These are phyloP conservation scores for Sechiopsis laciniata DNA, from an alignment of 306 rosid genomes.

Conservation along the genomic window DNA sequence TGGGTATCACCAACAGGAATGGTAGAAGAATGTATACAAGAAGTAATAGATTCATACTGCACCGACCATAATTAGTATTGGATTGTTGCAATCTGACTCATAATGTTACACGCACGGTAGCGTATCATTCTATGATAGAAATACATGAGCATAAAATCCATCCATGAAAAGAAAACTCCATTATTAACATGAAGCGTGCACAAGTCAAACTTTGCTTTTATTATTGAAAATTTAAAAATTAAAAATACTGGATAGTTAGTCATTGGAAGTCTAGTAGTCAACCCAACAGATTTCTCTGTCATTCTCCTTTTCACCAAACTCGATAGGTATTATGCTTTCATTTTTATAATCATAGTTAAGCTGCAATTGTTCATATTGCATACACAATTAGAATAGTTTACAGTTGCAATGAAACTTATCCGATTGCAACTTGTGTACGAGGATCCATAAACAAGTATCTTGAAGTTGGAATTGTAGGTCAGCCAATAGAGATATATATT, in stretches of 20 bases:
- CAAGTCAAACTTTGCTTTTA: not conserved
- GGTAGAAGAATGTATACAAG: not conserved
- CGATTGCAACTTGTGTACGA: not conserved
- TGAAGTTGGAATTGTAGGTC: slow-evolving; percentile 9
- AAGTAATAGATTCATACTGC: not conserved
- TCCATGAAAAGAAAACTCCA: slow-evolving; percentile 8
- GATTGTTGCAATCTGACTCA: too few species aligned
- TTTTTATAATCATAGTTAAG: not conserved
- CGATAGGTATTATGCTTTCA: slow-evolving; percentile 3
- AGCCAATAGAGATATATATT: not conserved
- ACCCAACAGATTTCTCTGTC: not conserved
- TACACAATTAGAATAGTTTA: not conserved
- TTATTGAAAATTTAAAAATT: too few species aligned
- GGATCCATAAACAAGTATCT: not conserved
- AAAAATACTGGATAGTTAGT: not conserved
- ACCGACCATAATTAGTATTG: too few species aligned
- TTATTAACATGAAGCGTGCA: not conserved
- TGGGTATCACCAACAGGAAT: not conserved
- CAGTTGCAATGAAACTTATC: not conserved
- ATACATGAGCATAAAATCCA: not conserved
- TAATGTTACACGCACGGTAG: too few species aligned
- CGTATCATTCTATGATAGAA: slow-evolving; percentile 2
- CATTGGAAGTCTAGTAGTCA: slow-evolving; percentile 4
- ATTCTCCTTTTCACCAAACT: not conserved
- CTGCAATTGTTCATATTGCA: slow-evolving; percentile 2